These are phyloP conservation scores for Fusarium pseudoanthophilum DNA, from an alignment of 2,329 filamentous ascomycete genomes.

Conservation along the genomic window DNA sequence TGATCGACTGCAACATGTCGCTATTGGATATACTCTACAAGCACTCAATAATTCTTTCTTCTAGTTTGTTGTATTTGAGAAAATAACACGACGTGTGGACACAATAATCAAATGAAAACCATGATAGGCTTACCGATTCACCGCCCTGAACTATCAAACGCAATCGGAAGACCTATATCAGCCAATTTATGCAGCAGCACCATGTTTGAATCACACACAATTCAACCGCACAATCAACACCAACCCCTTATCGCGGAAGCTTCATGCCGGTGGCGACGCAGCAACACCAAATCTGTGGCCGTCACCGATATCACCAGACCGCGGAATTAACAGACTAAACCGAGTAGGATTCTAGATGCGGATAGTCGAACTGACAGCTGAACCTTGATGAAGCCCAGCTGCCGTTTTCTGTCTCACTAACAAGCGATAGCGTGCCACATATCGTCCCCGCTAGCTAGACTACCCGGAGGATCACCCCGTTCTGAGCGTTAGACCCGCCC, in stretches of 20 bases:
- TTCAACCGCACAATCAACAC: no score
- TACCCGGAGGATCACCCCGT: neutral
- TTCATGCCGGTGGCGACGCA: neutral
- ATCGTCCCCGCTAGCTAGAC: neutral
- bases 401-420: neutral
- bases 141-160: neutral
- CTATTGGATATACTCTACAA: no score
- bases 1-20: neutral
- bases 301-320: neutral
- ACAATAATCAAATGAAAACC: rapidly evolving
- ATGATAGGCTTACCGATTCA: rapidly evolving
- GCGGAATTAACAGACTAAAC: neutral
- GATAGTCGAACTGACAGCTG: neutral
- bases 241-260: neutral
- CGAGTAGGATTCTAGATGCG: neutral
- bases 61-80: neutral
- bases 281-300: neutral
- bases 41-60: neutral
- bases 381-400: conserved; percentile 1
- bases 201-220: neutral
- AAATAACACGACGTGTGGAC: rapidly evolving
- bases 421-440: neutral
- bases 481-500: neutral
- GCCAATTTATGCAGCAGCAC: neutral
- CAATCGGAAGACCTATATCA: neutral